Evolutionary conservation across 2,329 filamentous ascomycete genomes (phyloP), one percentile per base, ranked within the genome.

Genomic region (Aspergillus awamori): DNA sequence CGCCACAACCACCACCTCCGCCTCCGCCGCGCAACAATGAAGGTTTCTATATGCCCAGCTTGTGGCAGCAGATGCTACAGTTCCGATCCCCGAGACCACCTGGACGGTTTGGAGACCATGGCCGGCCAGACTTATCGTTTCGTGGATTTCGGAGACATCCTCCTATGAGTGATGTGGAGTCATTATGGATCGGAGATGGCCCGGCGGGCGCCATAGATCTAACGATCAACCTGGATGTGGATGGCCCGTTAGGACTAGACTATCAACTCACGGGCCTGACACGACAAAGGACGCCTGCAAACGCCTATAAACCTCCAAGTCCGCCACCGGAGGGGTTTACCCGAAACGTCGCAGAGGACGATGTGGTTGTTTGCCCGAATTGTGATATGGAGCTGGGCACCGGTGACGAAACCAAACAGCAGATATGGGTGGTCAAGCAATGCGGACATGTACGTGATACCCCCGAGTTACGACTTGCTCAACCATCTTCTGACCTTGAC

Each of bases 361-460:
- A 90, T 39, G 82, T 90, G 0, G 83, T 94, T 2, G 83, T 97
- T 1, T 99, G 95, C 73, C 91, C 94, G 0, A 91, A 91, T 61
- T 99, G 95, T 69, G 88, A 90, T 17, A 85, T 91, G 61, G 94
- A 98, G 77, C 80, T 99, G 15, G 90, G 92, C 5, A 87, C 89
- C 54, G 90, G 93, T 13, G 87, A 83, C 58, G 81, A 83, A 28
- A 73, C 81, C 36, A 93, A 96, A 76, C 88, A 91, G 72, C 90
- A 97, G 70, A 94, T 98, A 64, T 98, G 93, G 93, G 89, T 95
- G 0, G 84, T 95, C 38, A 97, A 93, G 77, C 84, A 84, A 55
- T 99, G 95, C 74, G 95, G 95, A 65, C 95, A 99, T 80, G 95
- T 98, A 84, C 76, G 86, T 82, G 47, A 43, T 26, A 61, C 24